phyloP scores from a whole-genome alignment of 2,329 filamentous ascomycete genomes.

The Albifimbria verrucaria region DNA sequence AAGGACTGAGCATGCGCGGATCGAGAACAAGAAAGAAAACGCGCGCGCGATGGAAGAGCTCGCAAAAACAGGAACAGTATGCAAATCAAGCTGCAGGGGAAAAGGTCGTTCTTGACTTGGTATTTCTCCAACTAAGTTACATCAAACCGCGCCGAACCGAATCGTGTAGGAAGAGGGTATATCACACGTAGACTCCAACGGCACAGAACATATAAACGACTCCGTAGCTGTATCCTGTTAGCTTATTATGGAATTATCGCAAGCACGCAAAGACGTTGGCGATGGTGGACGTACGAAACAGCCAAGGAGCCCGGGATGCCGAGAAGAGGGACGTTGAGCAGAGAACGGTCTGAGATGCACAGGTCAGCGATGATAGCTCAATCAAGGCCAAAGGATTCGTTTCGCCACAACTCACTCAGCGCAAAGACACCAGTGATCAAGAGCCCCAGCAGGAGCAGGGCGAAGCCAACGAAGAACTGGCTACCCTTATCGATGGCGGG shows the following conservation, averaged over 20 bases:
- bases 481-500: conserved; percentile 76
- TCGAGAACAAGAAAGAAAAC: conserved; percentile 12
- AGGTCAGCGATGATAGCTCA: too few relatives aligned
- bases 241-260: conserved; percentile 4
- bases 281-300: conserved; percentile 70
- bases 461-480: conserved; percentile 80
- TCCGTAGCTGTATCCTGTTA: conserved; percentile 63
- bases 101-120: conserved; percentile 24
- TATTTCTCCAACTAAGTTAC: conserved; percentile 33
- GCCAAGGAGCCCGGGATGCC: conserved; percentile 85
- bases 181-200: conserved; percentile 94
- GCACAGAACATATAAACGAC: conserved; percentile 99
- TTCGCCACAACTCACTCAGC: conserved; percentile 62
- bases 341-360: conserved; percentile 65
- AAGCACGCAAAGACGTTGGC: neutral
- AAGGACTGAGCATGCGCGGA: conserved; percentile 7
- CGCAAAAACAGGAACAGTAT: conserved; percentile 6
- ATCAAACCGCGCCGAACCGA: conserved; percentile 24
- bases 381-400: too few relatives aligned
- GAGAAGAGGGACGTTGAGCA: conserved; percentile 71
- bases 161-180: conserved; percentile 39
- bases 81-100: conserved; percentile 18
- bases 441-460: conserved; percentile 69
- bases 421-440: conserved; percentile 76
- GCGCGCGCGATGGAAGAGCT: too few relatives aligned